Evolutionary conservation across 805 yeast genomes (phyloP).

Genomic region (Starmerella tilneyi): DNA sequence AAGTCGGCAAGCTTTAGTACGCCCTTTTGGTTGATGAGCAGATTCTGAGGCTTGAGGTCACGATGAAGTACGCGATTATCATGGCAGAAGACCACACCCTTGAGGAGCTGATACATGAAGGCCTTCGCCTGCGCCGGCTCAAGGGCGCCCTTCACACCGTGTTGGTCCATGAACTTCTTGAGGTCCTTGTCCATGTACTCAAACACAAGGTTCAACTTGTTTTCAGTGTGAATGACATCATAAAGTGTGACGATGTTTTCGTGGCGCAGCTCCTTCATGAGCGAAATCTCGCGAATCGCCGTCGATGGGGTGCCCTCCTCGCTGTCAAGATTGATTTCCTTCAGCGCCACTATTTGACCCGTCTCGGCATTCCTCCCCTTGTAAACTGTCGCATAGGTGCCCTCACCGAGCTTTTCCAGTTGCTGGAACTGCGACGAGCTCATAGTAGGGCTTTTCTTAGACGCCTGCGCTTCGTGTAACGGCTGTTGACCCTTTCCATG

Average conservation of each 20-base stretch:
- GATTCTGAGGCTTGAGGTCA: slow-evolving; percentile 86
- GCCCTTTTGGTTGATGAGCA: slow-evolving; percentile 80
- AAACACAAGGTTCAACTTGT: slow-evolving; percentile 84
- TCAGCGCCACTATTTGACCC: slow-evolving; percentile 84
- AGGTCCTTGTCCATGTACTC: slow-evolving; percentile 90
- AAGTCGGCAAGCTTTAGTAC: slow-evolving; percentile 91
- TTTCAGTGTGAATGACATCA: slow-evolving; percentile 95
- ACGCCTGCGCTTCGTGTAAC: not conserved
- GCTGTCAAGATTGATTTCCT: slow-evolving; percentile 86
- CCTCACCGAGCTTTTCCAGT: slow-evolving; percentile 77
- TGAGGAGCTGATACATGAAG: slow-evolving; percentile 86
- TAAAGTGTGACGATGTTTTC: slow-evolving; percentile 85
- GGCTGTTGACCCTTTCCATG: slow-evolving; percentile 1
- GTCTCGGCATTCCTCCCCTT: slow-evolving; percentile 80
- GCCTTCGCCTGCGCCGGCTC: slow-evolving; percentile 68
- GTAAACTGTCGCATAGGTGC: slow-evolving; percentile 97
- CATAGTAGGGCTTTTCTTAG: slow-evolving; percentile 17
- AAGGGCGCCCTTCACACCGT: slow-evolving; percentile 65
- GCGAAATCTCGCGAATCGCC: slow-evolving; percentile 90
- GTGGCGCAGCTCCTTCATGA: slow-evolving; percentile 88
- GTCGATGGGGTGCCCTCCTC: slow-evolving; percentile 99
- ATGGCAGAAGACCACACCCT: slow-evolving; percentile 81
- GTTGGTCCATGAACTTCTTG: slow-evolving; percentile 85
- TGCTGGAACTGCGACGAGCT: slow-evolving; percentile 30
- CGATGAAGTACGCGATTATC: slow-evolving; percentile 76